Evolutionary conservation across 1,284 basidiomycete genomes (phyloP), one percentile per base, ranked within the genome.

Genomic region (Ustilago trichophora): DNA sequence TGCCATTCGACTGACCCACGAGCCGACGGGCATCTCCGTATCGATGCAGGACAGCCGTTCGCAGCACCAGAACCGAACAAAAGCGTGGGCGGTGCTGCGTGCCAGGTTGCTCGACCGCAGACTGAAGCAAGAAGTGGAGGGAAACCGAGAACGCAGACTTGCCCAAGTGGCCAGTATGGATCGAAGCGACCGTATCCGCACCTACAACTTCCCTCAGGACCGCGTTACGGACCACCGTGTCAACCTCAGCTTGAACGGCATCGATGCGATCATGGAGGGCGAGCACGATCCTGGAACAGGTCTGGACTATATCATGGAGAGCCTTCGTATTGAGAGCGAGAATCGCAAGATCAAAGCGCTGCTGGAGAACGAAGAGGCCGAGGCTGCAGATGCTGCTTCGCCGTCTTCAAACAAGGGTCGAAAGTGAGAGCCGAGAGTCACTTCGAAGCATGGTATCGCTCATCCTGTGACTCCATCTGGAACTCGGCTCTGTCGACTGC

Each of bases 31-130:
- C 0, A 91, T 98, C 52, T 90, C 89, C 0, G 96, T 98, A 8
- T 94, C 93, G 4, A 98, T 98, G 92, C 96, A 98, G 83, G 95
- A 99, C 75, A 93, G 94, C 66, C 87, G 96, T 9, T 93, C 90
- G 76, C 95, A 98, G 80, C 95, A 98, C 80, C 90, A 92, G 54
- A 81, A 81, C 32, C 77, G 78, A 3, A 59, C 72, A 27, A 76
- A 78, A 41, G 79, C 79, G 16, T 81, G 78, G 76, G 72, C 62
- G 3, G 63, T 81, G 16, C 51, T 81, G 29, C 62, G 78, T 4
- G 79, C 77, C 9, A 45, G 79, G 21, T 55, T 81, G 37, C 44
- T 76, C 15, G 79, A 81, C 40, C 60, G 68, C 13, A 70, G 58
- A 16, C 48, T 80, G 45, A 65, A 69, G 31, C 58, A 72, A 35